Evolutionary conservation across 1,139 yeast species (phyloP).

Genomic region (Blastobotrys ciferrii): DNA sequence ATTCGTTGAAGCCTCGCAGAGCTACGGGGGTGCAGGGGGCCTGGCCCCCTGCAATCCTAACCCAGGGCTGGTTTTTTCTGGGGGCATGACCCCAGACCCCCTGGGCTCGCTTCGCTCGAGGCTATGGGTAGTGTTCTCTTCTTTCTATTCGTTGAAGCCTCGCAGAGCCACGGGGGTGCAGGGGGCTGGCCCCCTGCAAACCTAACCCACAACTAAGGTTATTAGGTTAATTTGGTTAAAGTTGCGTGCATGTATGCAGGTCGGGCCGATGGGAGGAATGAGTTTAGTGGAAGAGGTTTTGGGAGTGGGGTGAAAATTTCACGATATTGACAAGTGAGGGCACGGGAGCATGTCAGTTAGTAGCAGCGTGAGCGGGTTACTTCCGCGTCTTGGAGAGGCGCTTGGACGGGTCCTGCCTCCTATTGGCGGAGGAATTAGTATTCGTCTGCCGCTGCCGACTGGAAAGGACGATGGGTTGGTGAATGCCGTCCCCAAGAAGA

Average conservation of each 20-base stretch:
- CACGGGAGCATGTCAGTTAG: conserved; percentile 11
- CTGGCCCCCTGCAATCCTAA: too few relatives aligned
- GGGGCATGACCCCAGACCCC: too few relatives aligned
- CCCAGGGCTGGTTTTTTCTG: too few relatives aligned
- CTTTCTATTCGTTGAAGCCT: too few relatives aligned
- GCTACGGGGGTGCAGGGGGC: too few relatives aligned
- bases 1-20: too few relatives aligned
- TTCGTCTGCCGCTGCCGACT: conserved; percentile 17
- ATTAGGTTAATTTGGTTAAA: too few relatives aligned
- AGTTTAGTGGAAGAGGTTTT: not conserved
- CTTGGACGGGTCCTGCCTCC: conserved; percentile 19
- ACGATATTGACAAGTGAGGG: conserved; percentile 7
- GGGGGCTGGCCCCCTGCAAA: too few relatives aligned
- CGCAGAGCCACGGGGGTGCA: too few relatives aligned
- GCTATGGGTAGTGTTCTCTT: too few relatives aligned
- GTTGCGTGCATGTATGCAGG: not conserved
- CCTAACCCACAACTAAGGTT: too few relatives aligned
- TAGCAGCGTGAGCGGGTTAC: conserved; percentile 12
- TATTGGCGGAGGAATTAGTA: conserved; percentile 17
- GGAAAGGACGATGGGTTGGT: conserved; percentile 55
- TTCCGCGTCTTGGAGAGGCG: conserved; percentile 24
- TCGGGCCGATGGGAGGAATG: not conserved
- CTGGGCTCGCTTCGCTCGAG: too few relatives aligned
- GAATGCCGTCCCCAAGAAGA: conserved; percentile 91
- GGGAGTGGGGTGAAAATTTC: conserved; percentile 2